Percentiles rank a stretch among this genome's conserved stretches.
These are phyloP conservation scores for Jimgerdemannia lactiflua DNA, from an alignment of 192 early-diverging fungal genomes.

Conservation along the genomic window DNA sequence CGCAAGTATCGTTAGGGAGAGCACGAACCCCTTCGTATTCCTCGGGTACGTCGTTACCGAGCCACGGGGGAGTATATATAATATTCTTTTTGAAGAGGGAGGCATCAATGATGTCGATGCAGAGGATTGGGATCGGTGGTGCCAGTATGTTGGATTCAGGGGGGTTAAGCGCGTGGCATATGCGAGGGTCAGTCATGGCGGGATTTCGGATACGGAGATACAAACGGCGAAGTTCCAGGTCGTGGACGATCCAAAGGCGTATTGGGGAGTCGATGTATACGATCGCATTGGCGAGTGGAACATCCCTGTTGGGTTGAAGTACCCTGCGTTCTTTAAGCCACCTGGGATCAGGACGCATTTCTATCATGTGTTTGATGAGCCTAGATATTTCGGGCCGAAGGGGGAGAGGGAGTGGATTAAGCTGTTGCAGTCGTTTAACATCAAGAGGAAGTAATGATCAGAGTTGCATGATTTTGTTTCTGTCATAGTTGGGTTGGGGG, in stretches of 20 bases:
- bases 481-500: not conserved
- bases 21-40: conserved; percentile 73
- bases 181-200: conserved; percentile 74
- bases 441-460: not conserved
- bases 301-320: conserved; percentile 51
- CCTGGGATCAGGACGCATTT: conserved; percentile 67
- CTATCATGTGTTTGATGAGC: conserved; percentile 79
- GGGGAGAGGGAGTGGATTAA: not conserved
- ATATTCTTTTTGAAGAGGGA: conserved; percentile 60
- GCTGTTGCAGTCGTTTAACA: not conserved
- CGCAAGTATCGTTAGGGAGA: conserved; percentile 74
- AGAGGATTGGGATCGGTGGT: conserved; percentile 78
- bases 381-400: conserved; percentile 61
- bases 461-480: not conserved
- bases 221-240: conserved; percentile 74
- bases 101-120: conserved; percentile 75
- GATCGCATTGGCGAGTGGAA: conserved; percentile 50
- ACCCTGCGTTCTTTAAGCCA: conserved; percentile 66
- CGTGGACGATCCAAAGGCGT: conserved; percentile 36
- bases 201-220: conserved; percentile 84
- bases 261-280: conserved; percentile 51
- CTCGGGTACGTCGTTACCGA: conserved; percentile 80
- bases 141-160: conserved; percentile 80
- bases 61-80: conserved; percentile 61
- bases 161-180: conserved; percentile 71